Percentiles rank a stretch among this genome's conserved stretches.
phyloP scores from a whole-genome alignment of 2,329 filamentous ascomycete genomes.

The Fusarium continuum region DNA sequence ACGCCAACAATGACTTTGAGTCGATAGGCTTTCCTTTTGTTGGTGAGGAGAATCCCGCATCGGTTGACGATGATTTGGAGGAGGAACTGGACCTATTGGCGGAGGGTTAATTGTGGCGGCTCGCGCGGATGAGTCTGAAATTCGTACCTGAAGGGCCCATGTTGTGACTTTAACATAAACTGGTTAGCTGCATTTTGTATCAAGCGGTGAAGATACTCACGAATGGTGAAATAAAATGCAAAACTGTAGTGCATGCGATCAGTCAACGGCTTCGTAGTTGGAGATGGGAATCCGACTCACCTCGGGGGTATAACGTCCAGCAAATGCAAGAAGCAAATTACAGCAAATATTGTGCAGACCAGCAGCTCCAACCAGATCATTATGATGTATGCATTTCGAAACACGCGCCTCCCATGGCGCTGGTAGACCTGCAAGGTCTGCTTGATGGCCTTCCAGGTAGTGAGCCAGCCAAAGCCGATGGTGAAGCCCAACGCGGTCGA shows the following conservation, averaged over 20 bases:
- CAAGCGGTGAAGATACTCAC: conserved; percentile 6
- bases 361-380: conserved; percentile 59
- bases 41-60: conserved; percentile 37
- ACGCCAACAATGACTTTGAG: conserved; percentile 34
- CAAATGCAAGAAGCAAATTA: conserved; percentile 47
- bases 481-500: conserved; percentile 52
- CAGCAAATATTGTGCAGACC: conserved; percentile 53
- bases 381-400: conserved; percentile 55
- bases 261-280: neutral
- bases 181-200: neutral
- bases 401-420: conserved; percentile 45
- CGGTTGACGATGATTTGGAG: conserved; percentile 44
- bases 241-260: conserved; percentile 29
- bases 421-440: conserved; percentile 49
- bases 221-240: conserved; percentile 43
- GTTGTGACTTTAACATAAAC: conserved; percentile 34
- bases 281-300: conserved; percentile 12
- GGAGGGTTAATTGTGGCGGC: neutral
- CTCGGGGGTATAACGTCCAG: conserved; percentile 39
- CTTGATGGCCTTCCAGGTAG: conserved; percentile 49
- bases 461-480: conserved; percentile 53
- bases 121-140: neutral
- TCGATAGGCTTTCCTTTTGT: conserved; percentile 25
- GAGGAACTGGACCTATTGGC: conserved; percentile 34
- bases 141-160: conserved; percentile 41